These are phyloP conservation scores for Exophiala calicioides DNA, from an alignment of 2,329 filamentous ascomycete species.

Conservation along the genomic window DNA sequence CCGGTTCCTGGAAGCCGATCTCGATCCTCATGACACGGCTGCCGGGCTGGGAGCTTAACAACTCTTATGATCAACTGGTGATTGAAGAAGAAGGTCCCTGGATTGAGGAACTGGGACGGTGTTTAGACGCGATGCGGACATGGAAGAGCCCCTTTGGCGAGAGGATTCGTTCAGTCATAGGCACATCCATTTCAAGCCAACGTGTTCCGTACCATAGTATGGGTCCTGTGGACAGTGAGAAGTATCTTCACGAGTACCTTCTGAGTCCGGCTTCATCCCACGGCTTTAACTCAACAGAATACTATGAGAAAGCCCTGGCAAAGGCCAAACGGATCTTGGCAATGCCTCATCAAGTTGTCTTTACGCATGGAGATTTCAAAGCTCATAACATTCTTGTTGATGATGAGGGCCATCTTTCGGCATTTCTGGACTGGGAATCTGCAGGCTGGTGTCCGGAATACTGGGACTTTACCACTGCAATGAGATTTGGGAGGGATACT, in stretches of 20 bases:
- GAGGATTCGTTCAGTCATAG: conserved; percentile 37
- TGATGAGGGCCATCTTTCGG: conserved; percentile 26
- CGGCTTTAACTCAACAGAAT: conserved; percentile 32
- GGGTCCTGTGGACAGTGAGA: conserved; percentile 35
- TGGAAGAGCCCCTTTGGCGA: conserved; percentile 36
- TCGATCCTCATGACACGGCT: conserved; percentile 48
- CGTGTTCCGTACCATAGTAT: conserved; percentile 38
- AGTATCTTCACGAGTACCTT: conserved; percentile 36
- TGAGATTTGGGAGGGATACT: conserved; percentile 28
- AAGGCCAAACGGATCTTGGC: conserved; percentile 31
- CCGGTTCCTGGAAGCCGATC: conserved; percentile 32
- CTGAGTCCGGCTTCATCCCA: conserved; percentile 33
- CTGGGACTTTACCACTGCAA: conserved; percentile 35
- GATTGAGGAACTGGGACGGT: conserved; percentile 39
- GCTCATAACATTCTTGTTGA: conserved; percentile 30
- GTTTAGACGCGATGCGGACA: conserved; percentile 38
- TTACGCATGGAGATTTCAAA: conserved; percentile 32
- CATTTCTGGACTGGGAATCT: conserved; percentile 36
- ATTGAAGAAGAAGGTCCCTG: conserved; percentile 36
- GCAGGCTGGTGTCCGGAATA: conserved; percentile 33
- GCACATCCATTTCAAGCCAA: conserved; percentile 35
- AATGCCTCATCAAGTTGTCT: conserved; percentile 30
- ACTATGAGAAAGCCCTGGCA: conserved; percentile 33
- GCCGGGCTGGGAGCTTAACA: conserved; percentile 38
- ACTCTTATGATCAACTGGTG: conserved; percentile 34